Evolutionary conservation across 176 grass and related monocot species (phyloP).

Genomic region (Neostapfia colusana): DNA sequence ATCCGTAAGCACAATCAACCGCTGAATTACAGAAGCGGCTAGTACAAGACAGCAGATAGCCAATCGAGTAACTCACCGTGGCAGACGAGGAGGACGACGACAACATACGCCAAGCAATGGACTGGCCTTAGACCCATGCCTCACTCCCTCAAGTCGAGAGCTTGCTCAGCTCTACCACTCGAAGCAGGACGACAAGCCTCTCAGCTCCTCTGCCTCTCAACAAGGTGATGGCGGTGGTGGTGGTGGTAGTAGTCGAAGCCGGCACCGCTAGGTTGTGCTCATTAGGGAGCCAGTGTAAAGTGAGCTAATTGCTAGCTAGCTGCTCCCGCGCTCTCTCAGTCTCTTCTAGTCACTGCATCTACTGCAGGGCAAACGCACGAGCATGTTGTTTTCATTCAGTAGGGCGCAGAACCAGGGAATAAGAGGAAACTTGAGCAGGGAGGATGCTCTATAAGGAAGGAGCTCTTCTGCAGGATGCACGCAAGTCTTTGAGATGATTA

Average conservation of each 20-base stretch:
- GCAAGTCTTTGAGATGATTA: conserved; percentile 28
- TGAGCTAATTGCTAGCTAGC: background rate
- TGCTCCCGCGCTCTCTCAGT: background rate
- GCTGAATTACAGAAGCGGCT: background rate
- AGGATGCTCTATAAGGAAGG: conserved; percentile 22
- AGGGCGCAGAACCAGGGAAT: conserved; percentile 42
- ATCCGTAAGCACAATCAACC: too few species aligned
- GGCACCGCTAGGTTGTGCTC: conserved; percentile 7
- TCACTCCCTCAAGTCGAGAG: background rate
- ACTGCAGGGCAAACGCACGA: conserved; percentile 5
- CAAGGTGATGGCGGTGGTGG: background rate
- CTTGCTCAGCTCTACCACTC: background rate
- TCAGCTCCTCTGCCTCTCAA: conserved; percentile 1
- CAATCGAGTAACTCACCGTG: conserved; percentile 48
- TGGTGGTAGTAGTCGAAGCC: conserved; percentile 15
- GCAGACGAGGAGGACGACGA: conserved; percentile 41
- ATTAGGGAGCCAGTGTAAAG: conserved; percentile 36
- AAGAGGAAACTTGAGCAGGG: conserved; percentile 59
- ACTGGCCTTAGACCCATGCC: conserved; percentile 47
- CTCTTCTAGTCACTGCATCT: background rate
- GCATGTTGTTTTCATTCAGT: conserved; percentile 11
- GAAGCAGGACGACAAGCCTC: background rate
- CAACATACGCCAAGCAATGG: conserved; percentile 35
- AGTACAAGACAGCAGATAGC: background rate
- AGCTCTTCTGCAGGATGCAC: conserved; percentile 50